Evolutionary conservation across 805 yeast species (phyloP).

Genomic region (Schizosaccharomyces osmophilus): DNA sequence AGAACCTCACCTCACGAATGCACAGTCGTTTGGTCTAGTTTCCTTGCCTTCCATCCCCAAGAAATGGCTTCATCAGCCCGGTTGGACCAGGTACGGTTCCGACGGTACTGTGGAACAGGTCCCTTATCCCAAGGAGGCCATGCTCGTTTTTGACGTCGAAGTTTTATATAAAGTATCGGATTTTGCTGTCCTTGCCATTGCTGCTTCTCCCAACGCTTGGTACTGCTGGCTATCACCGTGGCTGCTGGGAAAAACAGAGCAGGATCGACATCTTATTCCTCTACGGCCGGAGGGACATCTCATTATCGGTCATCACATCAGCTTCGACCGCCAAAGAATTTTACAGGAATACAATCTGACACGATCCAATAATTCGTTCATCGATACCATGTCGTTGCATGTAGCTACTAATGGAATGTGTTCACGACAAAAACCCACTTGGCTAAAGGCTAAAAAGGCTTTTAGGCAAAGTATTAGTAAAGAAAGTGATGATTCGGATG

Average conservation of each 20-base stretch:
- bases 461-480: conserved; percentile 4
- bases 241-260: conserved; percentile 30
- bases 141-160: conserved; percentile 73
- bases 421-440: conserved; percentile 64
- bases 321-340: conserved; percentile 73
- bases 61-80: conserved; percentile 34
- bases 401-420: conserved; percentile 80
- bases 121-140: conserved; percentile 42
- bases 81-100: conserved; percentile 57
- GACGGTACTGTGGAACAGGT: conserved; percentile 34
- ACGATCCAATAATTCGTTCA: conserved; percentile 45
- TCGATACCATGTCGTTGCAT: conserved; percentile 87
- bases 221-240: conserved; percentile 87
- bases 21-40: conserved; percentile 19
- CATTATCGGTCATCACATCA: conserved; percentile 72
- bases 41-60: conserved; percentile 20
- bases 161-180: conserved; percentile 49
- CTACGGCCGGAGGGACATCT: conserved; percentile 32
- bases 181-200: conserved; percentile 61
- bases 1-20: conserved; percentile 33
- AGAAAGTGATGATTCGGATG: conserved; percentile 1
- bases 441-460: conserved; percentile 22
- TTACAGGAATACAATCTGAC: conserved; percentile 54
- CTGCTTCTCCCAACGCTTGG: conserved; percentile 59
- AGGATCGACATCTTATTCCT: conserved; percentile 45